These are phyloP conservation scores for Cyberlindnera suaveolens DNA, from an alignment of 805 yeast genomes.

Conservation along the genomic window DNA sequence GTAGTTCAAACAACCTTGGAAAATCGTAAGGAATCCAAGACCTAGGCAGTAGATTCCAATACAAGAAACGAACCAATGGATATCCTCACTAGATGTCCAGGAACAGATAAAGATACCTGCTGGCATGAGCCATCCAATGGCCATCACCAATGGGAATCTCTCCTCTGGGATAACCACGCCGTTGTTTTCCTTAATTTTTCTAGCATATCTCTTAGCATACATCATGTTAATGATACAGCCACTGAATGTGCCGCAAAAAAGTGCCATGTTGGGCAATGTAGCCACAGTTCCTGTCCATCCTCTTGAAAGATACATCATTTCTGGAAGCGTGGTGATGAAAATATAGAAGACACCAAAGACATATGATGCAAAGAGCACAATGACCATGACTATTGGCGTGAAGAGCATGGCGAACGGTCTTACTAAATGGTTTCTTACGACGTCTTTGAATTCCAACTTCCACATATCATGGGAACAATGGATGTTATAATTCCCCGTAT, in stretches of 20 bases:
- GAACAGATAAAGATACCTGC: slow-evolving; percentile 55
- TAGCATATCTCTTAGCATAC: slow-evolving; percentile 24
- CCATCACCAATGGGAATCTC: slow-evolving; percentile 49
- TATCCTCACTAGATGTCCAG: slow-evolving; percentile 44
- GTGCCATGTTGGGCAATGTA: slow-evolving; percentile 30
- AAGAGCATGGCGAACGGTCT: slow-evolving; percentile 16
- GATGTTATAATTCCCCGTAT: slow-evolving; percentile 7
- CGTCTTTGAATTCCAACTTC: slow-evolving; percentile 11
- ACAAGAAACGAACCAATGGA: slow-evolving; percentile 53
- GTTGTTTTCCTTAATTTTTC: slow-evolving; percentile 33
- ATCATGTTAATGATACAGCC: slow-evolving; percentile 31
- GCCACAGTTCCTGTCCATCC: slow-evolving; percentile 29
- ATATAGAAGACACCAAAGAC: slow-evolving; percentile 43
- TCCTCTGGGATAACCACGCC: slow-evolving; percentile 54
- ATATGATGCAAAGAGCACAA: slow-evolving; percentile 42
- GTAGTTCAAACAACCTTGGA: slow-evolving; percentile 55
- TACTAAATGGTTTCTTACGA: slow-evolving; percentile 10
- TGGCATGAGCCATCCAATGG: slow-evolving; percentile 38
- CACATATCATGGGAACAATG: slow-evolving; percentile 16
- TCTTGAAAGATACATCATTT: slow-evolving; percentile 26
- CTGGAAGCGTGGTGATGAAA: slow-evolving; percentile 38
- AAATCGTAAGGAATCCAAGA: slow-evolving; percentile 47
- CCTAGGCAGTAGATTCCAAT: slow-evolving; percentile 50
- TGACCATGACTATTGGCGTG: slow-evolving; percentile 31
- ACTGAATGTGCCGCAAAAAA: slow-evolving; percentile 31